These are phyloP conservation scores for Coemansia sp. DNA, from an alignment of 192 early-diverging fungal genomes.

Conservation along the genomic window DNA sequence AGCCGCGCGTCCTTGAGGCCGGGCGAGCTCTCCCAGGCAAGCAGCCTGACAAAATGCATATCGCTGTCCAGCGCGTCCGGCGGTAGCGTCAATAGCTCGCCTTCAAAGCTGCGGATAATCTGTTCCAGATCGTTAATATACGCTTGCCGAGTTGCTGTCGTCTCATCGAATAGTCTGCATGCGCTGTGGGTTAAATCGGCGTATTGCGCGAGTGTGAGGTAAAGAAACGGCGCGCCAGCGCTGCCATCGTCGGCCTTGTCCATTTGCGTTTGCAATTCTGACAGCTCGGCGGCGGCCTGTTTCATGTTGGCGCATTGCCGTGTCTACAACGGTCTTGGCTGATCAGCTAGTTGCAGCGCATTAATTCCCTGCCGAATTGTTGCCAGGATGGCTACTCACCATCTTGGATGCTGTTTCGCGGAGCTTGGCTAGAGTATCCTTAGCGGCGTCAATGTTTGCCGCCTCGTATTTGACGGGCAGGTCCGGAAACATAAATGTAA, in stretches of 20 bases:
- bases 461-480: constrained; percentile 14
- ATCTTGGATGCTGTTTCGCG: constrained; percentile 6
- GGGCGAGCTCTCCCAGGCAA: constrained; percentile 28
- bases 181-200: constrained; percentile 11
- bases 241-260: background rate
- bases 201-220: constrained; percentile 13
- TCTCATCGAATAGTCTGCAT: constrained; percentile 1
- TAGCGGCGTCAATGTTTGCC: background rate
- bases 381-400: no score
- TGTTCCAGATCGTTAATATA: constrained; percentile 14
- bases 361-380: no score
- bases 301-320: constrained; percentile 18
- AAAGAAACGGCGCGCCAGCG: constrained; percentile 1
- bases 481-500: constrained; percentile 27
- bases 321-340: no score
- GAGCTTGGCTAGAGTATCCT: constrained; percentile 13
- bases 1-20: constrained; percentile 23
- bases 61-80: constrained; percentile 23
- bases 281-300: constrained; percentile 13
- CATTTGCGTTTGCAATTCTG: background rate
- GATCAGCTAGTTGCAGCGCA: no score
- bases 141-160: constrained; percentile 8
- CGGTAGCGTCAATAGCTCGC: background rate
- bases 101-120: constrained; percentile 11
- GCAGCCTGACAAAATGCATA: constrained; percentile 22